Evolutionary conservation across 2,329 filamentous ascomycete species (phyloP).

Genomic region (Talaromyces sp.): DNA sequence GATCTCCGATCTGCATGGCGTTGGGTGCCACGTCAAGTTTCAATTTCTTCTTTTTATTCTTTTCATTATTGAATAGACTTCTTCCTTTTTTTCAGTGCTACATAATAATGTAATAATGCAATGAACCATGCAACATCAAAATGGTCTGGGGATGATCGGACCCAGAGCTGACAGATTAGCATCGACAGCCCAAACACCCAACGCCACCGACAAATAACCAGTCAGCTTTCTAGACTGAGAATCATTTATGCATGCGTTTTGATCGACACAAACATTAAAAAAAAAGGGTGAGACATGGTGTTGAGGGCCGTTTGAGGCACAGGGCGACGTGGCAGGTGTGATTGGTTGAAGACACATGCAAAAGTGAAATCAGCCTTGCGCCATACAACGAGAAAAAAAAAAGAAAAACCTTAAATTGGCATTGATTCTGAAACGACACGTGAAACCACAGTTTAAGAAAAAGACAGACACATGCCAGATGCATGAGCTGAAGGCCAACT

Average conservation of each 20-base stretch:
- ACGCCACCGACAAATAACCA: not conserved
- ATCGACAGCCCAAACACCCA: not conserved
- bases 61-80: not conserved
- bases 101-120: not conserved
- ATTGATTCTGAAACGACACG: not conserved
- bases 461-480: not conserved
- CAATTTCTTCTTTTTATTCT: too few species aligned
- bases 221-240: not conserved
- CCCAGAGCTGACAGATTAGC: not conserved
- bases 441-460: not conserved
- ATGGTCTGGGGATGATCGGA: not conserved
- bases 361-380: not conserved
- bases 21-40: not conserved
- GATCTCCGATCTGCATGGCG: not conserved
- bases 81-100: not conserved
- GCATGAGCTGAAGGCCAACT: not conserved
- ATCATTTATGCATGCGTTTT: not conserved
- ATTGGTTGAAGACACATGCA: not conserved
- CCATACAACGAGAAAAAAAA: not conserved
- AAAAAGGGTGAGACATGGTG: not conserved
- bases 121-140: not conserved
- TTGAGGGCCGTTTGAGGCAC: not conserved
- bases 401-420: not conserved
- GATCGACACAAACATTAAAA: not conserved
- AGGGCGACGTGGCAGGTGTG: not conserved